A percentile compares a stretch with the other conserved stretches of the same genome.
Conservation (phyloP, 768 basidiomycete species). For the Kwoniella sp. region DNA sequence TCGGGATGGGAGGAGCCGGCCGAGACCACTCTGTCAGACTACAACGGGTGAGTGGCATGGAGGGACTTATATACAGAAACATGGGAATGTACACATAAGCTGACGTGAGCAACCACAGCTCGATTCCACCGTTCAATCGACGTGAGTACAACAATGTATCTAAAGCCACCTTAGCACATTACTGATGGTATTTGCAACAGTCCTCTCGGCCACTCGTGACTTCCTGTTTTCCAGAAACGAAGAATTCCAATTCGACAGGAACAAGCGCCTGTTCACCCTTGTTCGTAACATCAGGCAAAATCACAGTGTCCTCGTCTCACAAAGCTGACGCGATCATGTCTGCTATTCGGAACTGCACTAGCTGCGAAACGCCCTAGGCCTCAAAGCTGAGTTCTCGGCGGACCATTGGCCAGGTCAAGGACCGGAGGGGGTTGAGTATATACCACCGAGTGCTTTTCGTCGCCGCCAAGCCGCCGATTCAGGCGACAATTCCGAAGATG, state of each 20-base stretch:
- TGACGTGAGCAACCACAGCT: slow-evolving; percentile 20
- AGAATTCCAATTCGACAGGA: slow-evolving; percentile 31
- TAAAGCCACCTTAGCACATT: not conserved
- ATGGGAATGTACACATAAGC: not conserved
- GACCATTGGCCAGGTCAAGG: slow-evolving; percentile 38
- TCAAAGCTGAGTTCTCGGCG: slow-evolving; percentile 24
- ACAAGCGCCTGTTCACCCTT: slow-evolving; percentile 37
- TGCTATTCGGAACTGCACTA: slow-evolving; percentile 8
- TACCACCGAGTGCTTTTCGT: slow-evolving; percentile 6
- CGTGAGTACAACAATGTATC: slow-evolving; percentile 16
- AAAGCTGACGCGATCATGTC: not conserved
- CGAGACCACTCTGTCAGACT: slow-evolving; percentile 29
- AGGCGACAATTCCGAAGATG: not conserved
- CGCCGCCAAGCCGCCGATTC: not conserved
- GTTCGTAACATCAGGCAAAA: slow-evolving; percentile 20
- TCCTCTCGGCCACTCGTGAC: slow-evolving; percentile 38
- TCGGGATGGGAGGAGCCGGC: slow-evolving; percentile 39
- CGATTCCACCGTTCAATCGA: slow-evolving; percentile 40
- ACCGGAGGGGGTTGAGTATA: slow-evolving; percentile 17
- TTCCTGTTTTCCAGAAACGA: slow-evolving; percentile 39
- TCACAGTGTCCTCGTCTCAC: not conserved
- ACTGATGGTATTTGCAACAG: slow-evolving; percentile 14
- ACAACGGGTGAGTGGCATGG: slow-evolving; percentile 27
- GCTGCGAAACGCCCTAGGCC: slow-evolving; percentile 32
- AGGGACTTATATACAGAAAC: not conserved